Conservation (phyloP, 1,139 yeast genomes). For the Nadsonia commutata region DNA sequence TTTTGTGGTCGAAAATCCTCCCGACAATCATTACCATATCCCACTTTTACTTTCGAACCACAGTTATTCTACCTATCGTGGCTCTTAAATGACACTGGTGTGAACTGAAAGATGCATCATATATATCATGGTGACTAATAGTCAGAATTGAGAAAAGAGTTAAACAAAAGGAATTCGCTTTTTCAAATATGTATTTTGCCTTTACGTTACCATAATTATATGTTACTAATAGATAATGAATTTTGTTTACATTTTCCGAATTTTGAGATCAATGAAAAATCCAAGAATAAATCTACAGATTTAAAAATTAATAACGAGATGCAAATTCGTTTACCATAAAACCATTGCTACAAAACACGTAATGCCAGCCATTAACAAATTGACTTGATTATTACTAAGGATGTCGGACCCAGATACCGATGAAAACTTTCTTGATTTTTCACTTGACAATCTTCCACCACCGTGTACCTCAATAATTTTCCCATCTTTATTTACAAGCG, state of each 20-base stretch:
- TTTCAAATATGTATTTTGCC: too few relatives aligned
- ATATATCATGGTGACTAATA: too few relatives aligned
- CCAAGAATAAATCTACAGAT: too few relatives aligned
- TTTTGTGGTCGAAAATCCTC: slow-evolving; percentile 48
- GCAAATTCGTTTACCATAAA: slow-evolving; percentile 15
- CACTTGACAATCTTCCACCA: slow-evolving; percentile 20
- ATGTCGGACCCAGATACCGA: slow-evolving; percentile 16
- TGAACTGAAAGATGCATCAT: too few relatives aligned
- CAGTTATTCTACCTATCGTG: slow-evolving; percentile 81
- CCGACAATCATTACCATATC: slow-evolving; percentile 73
- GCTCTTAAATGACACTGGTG: slow-evolving; percentile 32
- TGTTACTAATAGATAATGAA: too few relatives aligned
- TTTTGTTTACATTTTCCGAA: too few relatives aligned
- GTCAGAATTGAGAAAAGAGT: too few relatives aligned
- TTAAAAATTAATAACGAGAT: too few relatives aligned
- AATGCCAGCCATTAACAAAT: slow-evolving; percentile 24
- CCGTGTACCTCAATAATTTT: slow-evolving; percentile 29
- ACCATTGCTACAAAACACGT: slow-evolving; percentile 21
- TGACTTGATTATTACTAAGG: slow-evolving; percentile 30
- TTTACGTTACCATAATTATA: too few relatives aligned
- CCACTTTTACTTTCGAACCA: slow-evolving; percentile 71
- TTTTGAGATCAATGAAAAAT: too few relatives aligned
- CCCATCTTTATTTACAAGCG: slow-evolving; percentile 25
- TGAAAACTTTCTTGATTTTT: slow-evolving; percentile 11
- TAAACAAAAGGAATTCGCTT: too few relatives aligned